These are phyloP conservation scores for Eimeria acervulina DNA, from an alignment of 169 alveolate species.

Conservation along the genomic window DNA sequence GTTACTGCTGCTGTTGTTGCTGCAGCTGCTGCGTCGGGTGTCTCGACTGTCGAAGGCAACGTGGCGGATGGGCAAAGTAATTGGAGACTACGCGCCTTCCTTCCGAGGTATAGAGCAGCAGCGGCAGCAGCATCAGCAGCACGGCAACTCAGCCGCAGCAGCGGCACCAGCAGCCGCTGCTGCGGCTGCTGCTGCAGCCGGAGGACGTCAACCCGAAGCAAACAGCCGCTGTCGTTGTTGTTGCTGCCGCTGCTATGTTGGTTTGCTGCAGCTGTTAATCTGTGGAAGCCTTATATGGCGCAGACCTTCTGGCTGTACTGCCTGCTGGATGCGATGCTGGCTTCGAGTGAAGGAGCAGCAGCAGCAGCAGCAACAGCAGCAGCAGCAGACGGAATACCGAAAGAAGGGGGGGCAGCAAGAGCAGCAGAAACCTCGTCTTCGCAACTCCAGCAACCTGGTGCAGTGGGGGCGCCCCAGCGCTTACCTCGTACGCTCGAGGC, in stretches of 20 bases:
- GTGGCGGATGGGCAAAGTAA: constrained; percentile 38
- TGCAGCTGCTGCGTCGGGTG: constrained; percentile 47
- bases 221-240: neutral
- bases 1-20: neutral
- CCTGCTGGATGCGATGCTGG: constrained; percentile 33
- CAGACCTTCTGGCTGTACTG: constrained; percentile 46
- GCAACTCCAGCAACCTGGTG: neutral
- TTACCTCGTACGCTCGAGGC: neutral
- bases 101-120: constrained; percentile 8
- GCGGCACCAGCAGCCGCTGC: neutral
- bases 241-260: constrained; percentile 27
- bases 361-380: neutral
- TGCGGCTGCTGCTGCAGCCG: neutral
- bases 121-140: neutral
- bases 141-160: too few relatives aligned
- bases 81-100: constrained; percentile 31
- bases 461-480: neutral
- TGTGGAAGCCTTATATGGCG: constrained; percentile 35
- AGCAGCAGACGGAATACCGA: neutral
- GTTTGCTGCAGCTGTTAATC: neutral
- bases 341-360: constrained; percentile 14
- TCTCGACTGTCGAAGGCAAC: constrained; percentile 32
- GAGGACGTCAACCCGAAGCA: neutral
- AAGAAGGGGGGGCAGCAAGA: neutral
- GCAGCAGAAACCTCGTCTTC: neutral